A percentile compares a stretch with the other conserved stretches of the same genome.
phyloP scores from a whole-genome alignment of 2,329 filamentous ascomycete species.

The Macroventuria anomochaeta region DNA sequence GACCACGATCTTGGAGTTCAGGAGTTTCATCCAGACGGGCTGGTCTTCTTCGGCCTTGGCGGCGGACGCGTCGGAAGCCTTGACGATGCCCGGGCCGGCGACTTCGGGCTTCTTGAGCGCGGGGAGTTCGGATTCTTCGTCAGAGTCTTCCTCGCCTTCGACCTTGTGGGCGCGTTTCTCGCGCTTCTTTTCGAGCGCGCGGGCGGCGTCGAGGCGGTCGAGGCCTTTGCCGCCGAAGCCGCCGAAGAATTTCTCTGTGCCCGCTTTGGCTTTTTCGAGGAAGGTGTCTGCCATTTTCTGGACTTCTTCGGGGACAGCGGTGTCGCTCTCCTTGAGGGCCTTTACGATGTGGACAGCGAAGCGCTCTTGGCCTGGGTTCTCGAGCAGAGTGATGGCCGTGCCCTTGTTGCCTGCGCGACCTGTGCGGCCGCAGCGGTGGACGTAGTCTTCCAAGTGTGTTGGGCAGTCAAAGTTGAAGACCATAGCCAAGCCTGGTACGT shows the following conservation, averaged over 20 bases:
- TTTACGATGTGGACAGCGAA: slow-evolving; percentile 88
- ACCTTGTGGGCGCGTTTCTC: slow-evolving; percentile 80
- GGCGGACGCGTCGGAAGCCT: slow-evolving; percentile 26
- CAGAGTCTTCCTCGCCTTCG: slow-evolving; percentile 85
- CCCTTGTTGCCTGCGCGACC: slow-evolving; percentile 94
- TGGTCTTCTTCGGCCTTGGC: slow-evolving; percentile 28
- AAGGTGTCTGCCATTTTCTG: slow-evolving; percentile 70
- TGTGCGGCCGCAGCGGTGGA: slow-evolving; percentile 91
- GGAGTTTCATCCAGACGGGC: slow-evolving; percentile 44
- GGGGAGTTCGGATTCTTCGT: slow-evolving; percentile 69
- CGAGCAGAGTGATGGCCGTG: slow-evolving; percentile 93
- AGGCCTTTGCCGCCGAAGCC: slow-evolving; percentile 96
- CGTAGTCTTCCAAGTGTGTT: slow-evolving; percentile 95
- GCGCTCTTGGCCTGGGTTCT: slow-evolving; percentile 88
- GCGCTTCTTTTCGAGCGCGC: slow-evolving; percentile 82
- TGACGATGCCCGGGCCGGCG: slow-evolving; percentile 46
- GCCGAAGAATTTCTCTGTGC: slow-evolving; percentile 82
- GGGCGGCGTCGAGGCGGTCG: slow-evolving; percentile 87
- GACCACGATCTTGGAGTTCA: slow-evolving; percentile 75
- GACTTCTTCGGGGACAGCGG: slow-evolving; percentile 75
- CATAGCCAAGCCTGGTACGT: slow-evolving; percentile 94
- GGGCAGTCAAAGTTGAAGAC: slow-evolving; percentile 96
- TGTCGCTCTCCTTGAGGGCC: slow-evolving; percentile 89
- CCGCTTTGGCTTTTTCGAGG: slow-evolving; percentile 87
- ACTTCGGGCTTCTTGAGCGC: slow-evolving; percentile 64